A percentile compares a stretch with the other conserved stretches of the same genome.
These are phyloP conservation scores for Leishmania tropica DNA, from an alignment of 208 protist species.

Conservation along the genomic window DNA sequence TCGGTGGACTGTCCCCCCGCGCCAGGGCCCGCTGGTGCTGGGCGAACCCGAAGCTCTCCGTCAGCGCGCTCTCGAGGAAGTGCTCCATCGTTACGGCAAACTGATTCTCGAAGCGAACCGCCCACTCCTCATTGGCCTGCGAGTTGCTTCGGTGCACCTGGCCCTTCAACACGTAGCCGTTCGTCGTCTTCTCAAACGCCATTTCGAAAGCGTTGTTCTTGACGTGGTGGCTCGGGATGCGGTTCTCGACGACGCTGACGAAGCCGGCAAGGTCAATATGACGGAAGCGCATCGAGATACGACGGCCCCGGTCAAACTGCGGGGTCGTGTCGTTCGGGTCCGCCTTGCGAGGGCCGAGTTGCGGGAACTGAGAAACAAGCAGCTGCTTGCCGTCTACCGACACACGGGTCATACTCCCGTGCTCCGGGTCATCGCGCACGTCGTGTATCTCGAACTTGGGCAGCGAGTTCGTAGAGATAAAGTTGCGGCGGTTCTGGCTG, in stretches of 20 bases:
- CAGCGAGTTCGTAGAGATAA: constrained; percentile 30
- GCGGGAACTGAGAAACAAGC: constrained; percentile 84
- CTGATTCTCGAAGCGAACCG: constrained; percentile 80
- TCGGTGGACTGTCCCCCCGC: constrained; percentile 23
- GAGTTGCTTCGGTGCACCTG: constrained; percentile 66
- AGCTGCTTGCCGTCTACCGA: constrained; percentile 77
- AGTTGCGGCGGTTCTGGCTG: constrained; percentile 9
- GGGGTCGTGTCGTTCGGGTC: constrained; percentile 85
- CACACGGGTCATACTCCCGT: constrained; percentile 81
- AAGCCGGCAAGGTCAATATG: constrained; percentile 80
- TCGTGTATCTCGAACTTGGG: constrained; percentile 89
- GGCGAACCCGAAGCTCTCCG: constrained; percentile 86
- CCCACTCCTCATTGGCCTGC: constrained; percentile 74
- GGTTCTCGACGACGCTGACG: constrained; percentile 65
- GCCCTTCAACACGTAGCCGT: constrained; percentile 71
- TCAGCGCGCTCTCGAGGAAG: constrained; percentile 79
- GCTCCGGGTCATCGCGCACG: constrained; percentile 73
- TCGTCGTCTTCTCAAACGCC: constrained; percentile 59
- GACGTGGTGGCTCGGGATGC: constrained; percentile 62
- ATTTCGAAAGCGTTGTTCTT: constrained; percentile 79
- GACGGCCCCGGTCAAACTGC: constrained; percentile 85
- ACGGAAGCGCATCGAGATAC: constrained; percentile 75
- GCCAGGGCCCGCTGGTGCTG: constrained; percentile 39
- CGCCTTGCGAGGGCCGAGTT: constrained; percentile 83
- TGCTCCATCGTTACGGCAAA: constrained; percentile 83